These are phyloP conservation scores for Chamaenerion angustifolium DNA, from an alignment of 345 rosid genomes.

Conservation along the genomic window DNA sequence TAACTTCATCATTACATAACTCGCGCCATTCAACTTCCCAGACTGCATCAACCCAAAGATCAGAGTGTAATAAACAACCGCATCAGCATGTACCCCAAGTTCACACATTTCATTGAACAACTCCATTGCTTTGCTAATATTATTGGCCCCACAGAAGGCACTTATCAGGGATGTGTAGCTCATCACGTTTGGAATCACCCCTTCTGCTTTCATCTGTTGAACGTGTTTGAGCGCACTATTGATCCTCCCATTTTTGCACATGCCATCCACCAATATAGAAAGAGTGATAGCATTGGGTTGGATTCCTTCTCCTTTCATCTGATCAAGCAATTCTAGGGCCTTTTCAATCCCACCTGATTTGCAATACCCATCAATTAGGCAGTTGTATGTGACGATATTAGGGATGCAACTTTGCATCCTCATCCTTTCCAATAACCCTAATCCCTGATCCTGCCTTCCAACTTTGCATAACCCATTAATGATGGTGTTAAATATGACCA, in stretches of 20 bases:
- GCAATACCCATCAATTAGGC: conserved; percentile 63
- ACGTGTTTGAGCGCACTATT: conserved; percentile 38
- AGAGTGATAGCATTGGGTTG: conserved; percentile 41
- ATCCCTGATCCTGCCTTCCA: conserved; percentile 69
- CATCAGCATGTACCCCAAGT: conserved; percentile 44
- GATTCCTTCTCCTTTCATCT: conserved; percentile 42
- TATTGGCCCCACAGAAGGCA: conserved; percentile 49
- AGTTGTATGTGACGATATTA: conserved; percentile 42
- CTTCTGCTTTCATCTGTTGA: conserved; percentile 36
- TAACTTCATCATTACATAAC: conserved; percentile 22
- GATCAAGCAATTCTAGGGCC: conserved; percentile 35
- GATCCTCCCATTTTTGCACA: conserved; percentile 57
- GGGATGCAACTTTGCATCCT: conserved; percentile 32
- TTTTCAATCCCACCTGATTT: conserved; percentile 48
- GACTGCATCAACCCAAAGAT: conserved; percentile 51
- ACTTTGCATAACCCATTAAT: conserved; percentile 66
- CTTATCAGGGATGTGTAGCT: conserved; percentile 43
- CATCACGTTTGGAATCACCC: conserved; percentile 31
- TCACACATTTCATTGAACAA: conserved; percentile 35
- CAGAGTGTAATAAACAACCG: conserved; percentile 41
- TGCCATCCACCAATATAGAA: conserved; percentile 46
- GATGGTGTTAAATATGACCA: conserved; percentile 43
- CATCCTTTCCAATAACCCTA: conserved; percentile 40
- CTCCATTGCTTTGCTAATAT: conserved; percentile 44
- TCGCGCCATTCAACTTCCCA: conserved; percentile 48